These are phyloP conservation scores for Lichtheimia hyalospora DNA, from an alignment of 371 early-diverging fungal genomes.

Conservation along the genomic window DNA sequence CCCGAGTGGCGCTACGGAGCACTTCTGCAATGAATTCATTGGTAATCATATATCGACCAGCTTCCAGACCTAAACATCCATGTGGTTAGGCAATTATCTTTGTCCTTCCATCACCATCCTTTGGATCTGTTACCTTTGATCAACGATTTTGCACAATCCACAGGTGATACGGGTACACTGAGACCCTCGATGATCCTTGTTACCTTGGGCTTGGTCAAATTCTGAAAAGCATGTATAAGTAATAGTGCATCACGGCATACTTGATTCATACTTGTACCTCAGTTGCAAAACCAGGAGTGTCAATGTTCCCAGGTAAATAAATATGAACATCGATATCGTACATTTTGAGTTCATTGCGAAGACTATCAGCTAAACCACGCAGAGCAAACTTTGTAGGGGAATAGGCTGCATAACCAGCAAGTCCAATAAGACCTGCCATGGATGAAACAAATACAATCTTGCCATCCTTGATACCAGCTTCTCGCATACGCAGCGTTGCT, in stretches of 20 bases:
- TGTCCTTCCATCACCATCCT: conserved; percentile 51
- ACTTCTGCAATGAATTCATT: conserved; percentile 50
- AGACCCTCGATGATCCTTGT: conserved; percentile 82
- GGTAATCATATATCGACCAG: conserved; percentile 51
- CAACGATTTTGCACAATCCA: conserved; percentile 62
- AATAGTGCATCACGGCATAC: background rate
- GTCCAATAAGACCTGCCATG: conserved; percentile 69
- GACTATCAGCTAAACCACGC: conserved; percentile 71
- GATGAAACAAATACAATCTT: conserved; percentile 85
- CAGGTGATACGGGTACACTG: conserved; percentile 55
- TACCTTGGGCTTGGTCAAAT: conserved; percentile 78
- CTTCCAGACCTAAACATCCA: conserved; percentile 14
- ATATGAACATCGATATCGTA: conserved; percentile 74
- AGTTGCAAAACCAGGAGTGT: conserved; percentile 74
- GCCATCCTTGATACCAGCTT: conserved; percentile 56
- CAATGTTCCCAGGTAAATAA: conserved; percentile 80
- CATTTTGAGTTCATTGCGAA: conserved; percentile 72
- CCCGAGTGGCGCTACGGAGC: conserved; percentile 44
- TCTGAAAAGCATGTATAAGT: conserved; percentile 30
- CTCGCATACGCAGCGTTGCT: conserved; percentile 67
- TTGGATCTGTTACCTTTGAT: conserved; percentile 36
- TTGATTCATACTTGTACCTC: conserved; percentile 41
- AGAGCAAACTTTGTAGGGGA: conserved; percentile 84
- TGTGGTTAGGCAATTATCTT: conserved; percentile 41
- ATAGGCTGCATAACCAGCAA: conserved; percentile 84